These are phyloP conservation scores for Euryodendron excelsum DNA, from an alignment of 148 eudicot species.

Conservation along the genomic window DNA sequence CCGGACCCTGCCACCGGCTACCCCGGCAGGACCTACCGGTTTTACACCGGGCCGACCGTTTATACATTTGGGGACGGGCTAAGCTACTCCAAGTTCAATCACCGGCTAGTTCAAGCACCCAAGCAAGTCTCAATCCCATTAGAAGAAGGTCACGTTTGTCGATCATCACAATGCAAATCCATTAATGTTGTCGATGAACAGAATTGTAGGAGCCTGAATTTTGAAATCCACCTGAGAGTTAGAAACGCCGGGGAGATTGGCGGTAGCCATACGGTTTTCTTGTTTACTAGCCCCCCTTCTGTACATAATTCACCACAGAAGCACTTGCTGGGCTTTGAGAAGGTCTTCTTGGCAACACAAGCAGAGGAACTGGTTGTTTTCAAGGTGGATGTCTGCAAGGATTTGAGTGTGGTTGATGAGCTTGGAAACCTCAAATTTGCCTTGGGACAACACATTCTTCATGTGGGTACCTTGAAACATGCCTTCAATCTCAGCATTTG, in stretches of 20 bases:
- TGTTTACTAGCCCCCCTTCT: constrained; percentile 62
- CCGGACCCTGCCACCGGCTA: constrained; percentile 56
- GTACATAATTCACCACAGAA: constrained; percentile 71
- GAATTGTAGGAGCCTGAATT: constrained; percentile 41
- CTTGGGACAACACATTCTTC: constrained; percentile 65
- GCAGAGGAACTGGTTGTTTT: constrained; percentile 50
- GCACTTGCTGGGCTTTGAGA: constrained; percentile 72
- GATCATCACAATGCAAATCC: constrained; percentile 54
- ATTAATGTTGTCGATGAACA: constrained; percentile 50
- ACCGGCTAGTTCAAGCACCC: constrained; percentile 61
- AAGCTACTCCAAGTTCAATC: constrained; percentile 52
- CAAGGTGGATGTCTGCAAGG: constrained; percentile 69
- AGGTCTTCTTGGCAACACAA: constrained; percentile 52
- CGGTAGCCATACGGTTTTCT: constrained; percentile 65
- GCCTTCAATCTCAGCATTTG: constrained; percentile 44
- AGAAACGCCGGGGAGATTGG: constrained; percentile 49
- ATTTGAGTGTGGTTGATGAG: constrained; percentile 82
- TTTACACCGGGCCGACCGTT: constrained; percentile 62
- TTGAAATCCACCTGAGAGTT: constrained; percentile 61
- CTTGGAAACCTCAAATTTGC: constrained; percentile 59
- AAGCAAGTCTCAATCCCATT: constrained; percentile 45
- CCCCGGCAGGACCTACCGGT: constrained; percentile 69
- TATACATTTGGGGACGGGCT: constrained; percentile 59
- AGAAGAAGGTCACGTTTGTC: constrained; percentile 55
- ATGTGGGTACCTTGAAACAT: constrained; percentile 66